Conservation (phyloP, 2,329 filamentous ascomycete species). For the Colletotrichum gigasporum region DNA sequence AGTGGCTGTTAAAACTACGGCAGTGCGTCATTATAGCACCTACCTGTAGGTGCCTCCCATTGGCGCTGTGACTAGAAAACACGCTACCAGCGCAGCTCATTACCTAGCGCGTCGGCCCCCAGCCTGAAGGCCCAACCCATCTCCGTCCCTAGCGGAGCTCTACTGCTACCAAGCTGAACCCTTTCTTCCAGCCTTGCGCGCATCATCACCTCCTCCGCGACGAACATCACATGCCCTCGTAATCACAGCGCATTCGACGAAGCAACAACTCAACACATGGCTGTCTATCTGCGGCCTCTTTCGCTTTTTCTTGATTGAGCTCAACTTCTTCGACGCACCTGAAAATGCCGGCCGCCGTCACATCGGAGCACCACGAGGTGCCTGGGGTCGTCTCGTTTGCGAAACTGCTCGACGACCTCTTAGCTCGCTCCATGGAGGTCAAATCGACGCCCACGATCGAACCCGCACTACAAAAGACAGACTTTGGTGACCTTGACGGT, state of each 20-base stretch:
- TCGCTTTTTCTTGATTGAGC: not conserved
- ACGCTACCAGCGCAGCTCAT: too few relatives aligned
- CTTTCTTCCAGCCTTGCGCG: not conserved
- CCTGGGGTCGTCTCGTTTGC: conserved; percentile 63
- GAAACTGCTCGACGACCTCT: conserved; percentile 63
- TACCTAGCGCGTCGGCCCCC: too few relatives aligned
- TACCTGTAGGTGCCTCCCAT: too few relatives aligned
- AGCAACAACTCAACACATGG: not conserved
- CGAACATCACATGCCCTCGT: not conserved
- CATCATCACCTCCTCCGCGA: not conserved
- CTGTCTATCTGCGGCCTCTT: not conserved
- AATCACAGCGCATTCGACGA: not conserved
- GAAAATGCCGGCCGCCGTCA: conserved; percentile 59
- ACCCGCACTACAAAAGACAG: conserved; percentile 76
- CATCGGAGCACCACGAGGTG: conserved; percentile 56
- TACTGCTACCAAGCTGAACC: too few relatives aligned
- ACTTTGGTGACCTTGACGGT: conserved; percentile 63
- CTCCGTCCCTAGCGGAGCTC: too few relatives aligned
- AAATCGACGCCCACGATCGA: conserved; percentile 74
- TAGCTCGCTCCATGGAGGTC: conserved; percentile 65
- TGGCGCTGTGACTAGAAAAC: too few relatives aligned
- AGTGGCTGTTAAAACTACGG: not conserved
- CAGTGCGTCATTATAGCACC: not conserved
- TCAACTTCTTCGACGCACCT: not conserved
- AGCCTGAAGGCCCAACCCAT: too few relatives aligned